Percentiles rank a stretch among this genome's conserved stretches.
Evolutionary conservation across 2,329 filamentous ascomycete genomes (phyloP).

Genomic region (Ceratocystis eucalypticola): DNA sequence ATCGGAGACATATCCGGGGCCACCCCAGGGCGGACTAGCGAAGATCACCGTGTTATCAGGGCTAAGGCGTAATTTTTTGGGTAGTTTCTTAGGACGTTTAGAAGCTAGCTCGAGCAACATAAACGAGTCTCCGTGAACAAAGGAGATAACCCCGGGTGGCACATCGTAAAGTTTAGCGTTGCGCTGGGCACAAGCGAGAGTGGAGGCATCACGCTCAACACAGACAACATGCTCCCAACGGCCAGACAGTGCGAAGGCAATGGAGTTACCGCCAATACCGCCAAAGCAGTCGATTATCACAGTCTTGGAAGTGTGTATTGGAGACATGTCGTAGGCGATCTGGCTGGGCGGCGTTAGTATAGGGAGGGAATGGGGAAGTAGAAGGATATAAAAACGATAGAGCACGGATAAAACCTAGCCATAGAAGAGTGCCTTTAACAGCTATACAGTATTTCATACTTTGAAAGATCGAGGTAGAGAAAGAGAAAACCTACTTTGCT

Average conservation of each 20-base stretch:
- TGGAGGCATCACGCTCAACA: conserved; percentile 69
- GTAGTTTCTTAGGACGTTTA: conserved; percentile 26
- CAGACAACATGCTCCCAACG: conserved; percentile 76
- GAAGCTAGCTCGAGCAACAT: conserved; percentile 24
- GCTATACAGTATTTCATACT: too few species aligned
- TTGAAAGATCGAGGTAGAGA: not conserved
- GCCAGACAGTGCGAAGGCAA: conserved; percentile 74
- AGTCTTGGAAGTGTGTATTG: conserved; percentile 40
- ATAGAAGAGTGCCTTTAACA: too few species aligned
- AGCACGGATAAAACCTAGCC: too few species aligned
- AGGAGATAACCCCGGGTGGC: conserved; percentile 56
- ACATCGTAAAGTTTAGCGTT: conserved; percentile 83
- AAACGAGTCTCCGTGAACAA: conserved; percentile 80
- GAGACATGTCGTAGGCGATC: conserved; percentile 59
- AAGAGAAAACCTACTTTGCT: conserved; percentile 48
- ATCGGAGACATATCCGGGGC: conserved; percentile 41
- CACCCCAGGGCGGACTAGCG: conserved; percentile 48
- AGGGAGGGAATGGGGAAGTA: not conserved
- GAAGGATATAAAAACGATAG: not conserved
- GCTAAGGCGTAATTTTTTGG: conserved; percentile 31
- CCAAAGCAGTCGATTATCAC: conserved; percentile 80
- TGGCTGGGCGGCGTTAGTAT: conserved; percentile 35
- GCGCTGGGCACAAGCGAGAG: conserved; percentile 78
- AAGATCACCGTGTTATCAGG: conserved; percentile 36
- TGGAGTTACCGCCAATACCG: conserved; percentile 84